phyloP scores from a whole-genome alignment of 805 yeast species.

The Candida corydali region DNA sequence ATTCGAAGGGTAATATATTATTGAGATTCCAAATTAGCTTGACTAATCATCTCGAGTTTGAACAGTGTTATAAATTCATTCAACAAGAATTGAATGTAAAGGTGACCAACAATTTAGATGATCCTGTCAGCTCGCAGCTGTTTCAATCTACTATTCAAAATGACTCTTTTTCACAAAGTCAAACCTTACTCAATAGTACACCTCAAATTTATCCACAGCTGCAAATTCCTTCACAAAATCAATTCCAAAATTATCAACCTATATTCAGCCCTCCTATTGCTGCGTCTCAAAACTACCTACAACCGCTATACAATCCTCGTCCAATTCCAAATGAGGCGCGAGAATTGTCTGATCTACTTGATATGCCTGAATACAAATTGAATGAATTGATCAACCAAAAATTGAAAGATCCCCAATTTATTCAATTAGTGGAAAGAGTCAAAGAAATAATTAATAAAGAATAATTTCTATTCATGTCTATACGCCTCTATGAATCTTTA shows the following conservation, averaged over 20 bases:
- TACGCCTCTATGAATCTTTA: slow-evolving; percentile 20
- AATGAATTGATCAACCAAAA: slow-evolving; percentile 2
- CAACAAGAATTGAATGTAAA: slow-evolving; percentile 1
- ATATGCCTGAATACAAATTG: slow-evolving; percentile 4
- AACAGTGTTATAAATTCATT: slow-evolving; percentile 8
- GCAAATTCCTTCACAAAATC: background rate
- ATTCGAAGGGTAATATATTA: slow-evolving; percentile 15
- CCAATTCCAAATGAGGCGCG: background rate
- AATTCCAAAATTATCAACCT: background rate
- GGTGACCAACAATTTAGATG: background rate
- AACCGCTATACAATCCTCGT: background rate
- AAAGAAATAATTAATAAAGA: slow-evolving; percentile 9
- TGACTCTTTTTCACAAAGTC: too few species aligned
- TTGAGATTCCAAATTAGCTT: slow-evolving; percentile 28
- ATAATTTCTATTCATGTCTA: slow-evolving; percentile 1
- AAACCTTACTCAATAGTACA: background rate
- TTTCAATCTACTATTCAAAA: too few species aligned
- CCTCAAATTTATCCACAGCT: background rate
- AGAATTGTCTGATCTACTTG: slow-evolving; percentile 6
- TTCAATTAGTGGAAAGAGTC: slow-evolving; percentile 10
- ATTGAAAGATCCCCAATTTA: slow-evolving; percentile 10
- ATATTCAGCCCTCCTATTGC: background rate
- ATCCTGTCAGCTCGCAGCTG: slow-evolving; percentile 2
- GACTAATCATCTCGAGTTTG: slow-evolving; percentile 11
- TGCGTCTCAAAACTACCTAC: background rate